phyloP scores from a whole-genome alignment of 2,329 filamentous ascomycete genomes.

The Cryoendolithus antarcticus region DNA sequence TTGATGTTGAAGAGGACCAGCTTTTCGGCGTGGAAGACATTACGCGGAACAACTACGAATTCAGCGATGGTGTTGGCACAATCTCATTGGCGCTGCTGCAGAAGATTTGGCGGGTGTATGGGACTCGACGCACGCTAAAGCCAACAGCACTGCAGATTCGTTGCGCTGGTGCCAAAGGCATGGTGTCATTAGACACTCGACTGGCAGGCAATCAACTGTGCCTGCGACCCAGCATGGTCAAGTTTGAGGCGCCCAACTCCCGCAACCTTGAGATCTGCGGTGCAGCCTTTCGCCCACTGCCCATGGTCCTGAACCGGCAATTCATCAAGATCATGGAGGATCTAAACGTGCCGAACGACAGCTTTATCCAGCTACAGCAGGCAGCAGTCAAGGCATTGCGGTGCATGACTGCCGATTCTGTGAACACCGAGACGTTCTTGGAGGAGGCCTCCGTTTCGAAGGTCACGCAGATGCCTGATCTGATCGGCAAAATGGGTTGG shows the following conservation, averaged over 20 bases:
- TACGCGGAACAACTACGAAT: constrained; percentile 44
- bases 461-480: constrained; percentile 45
- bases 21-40: constrained; percentile 28
- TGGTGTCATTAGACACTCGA: constrained; percentile 56
- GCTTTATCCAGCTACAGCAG: constrained; percentile 54
- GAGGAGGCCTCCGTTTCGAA: constrained; percentile 49
- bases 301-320: constrained; percentile 62
- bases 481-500: constrained; percentile 48
- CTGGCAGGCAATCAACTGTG: constrained; percentile 46
- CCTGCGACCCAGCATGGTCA: constrained; percentile 65
- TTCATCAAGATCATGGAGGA: constrained; percentile 76
- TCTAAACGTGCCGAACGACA: constrained; percentile 45
- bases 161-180: constrained; percentile 62
- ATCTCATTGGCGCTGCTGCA: constrained; percentile 50
- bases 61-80: constrained; percentile 64
- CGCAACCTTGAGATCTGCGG: constrained; percentile 60
- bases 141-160: constrained; percentile 66
- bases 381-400: constrained; percentile 50
- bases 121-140: constrained; percentile 30
- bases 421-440: constrained; percentile 56
- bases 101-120: constrained; percentile 46
- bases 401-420: constrained; percentile 39
- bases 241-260: constrained; percentile 50
- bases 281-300: constrained; percentile 52
- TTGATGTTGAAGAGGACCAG: constrained; percentile 31